phyloP scores from a whole-genome alignment of 768 basidiomycete genomes.

The Rubroboletus pulcherrimus region DNA sequence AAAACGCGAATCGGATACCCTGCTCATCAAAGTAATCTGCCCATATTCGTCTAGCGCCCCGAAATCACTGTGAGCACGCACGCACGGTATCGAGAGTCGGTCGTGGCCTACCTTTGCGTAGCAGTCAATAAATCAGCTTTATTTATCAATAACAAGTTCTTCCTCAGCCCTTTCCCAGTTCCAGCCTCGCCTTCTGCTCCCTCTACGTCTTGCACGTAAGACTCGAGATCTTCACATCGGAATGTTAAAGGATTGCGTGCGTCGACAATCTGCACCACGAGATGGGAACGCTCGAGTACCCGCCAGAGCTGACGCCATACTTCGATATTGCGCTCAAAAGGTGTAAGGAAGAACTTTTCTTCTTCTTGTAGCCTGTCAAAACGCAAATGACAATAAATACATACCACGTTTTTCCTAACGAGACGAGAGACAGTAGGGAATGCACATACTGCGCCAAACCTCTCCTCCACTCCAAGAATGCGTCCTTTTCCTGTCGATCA shows the following conservation, averaged over 20 bases:
- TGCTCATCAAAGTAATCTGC: slow-evolving; percentile 85
- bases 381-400: background rate
- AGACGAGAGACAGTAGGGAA: background rate
- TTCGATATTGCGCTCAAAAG: slow-evolving; percentile 96
- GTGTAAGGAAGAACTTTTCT: slow-evolving; percentile 85
- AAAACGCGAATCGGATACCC: slow-evolving; percentile 81
- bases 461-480: slow-evolving; percentile 92
- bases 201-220: slow-evolving; percentile 81
- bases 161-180: slow-evolving; percentile 68
- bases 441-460: slow-evolving; percentile 80
- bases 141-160: slow-evolving; percentile 84
- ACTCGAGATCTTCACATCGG: slow-evolving; percentile 87
- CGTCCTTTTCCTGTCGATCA: slow-evolving; percentile 84
- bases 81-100: background rate
- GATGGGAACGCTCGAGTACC: slow-evolving; percentile 90
- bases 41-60: slow-evolving; percentile 71
- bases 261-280: slow-evolving; percentile 94
- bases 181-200: slow-evolving; percentile 78
- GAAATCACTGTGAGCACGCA: background rate
- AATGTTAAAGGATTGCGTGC: slow-evolving; percentile 92
- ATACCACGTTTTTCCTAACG: background rate
- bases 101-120: slow-evolving; percentile 67
- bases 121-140: slow-evolving; percentile 90
- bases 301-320: slow-evolving; percentile 99
- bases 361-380: slow-evolving; percentile 73